These are phyloP conservation scores for Quercus phellos DNA, from an alignment of 331 rosid species.

Conservation along the genomic window DNA sequence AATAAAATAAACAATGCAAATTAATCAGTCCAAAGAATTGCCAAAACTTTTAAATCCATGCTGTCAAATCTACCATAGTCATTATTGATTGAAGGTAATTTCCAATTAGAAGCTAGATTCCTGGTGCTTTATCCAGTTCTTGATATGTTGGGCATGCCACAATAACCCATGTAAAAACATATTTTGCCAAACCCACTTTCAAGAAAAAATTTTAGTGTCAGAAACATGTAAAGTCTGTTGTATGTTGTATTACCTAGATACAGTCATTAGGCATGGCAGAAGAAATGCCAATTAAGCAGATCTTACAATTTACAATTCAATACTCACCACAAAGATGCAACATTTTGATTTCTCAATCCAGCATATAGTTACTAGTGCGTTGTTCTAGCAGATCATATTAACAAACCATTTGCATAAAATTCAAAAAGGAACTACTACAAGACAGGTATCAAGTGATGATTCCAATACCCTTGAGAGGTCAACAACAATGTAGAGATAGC, in stretches of 20 bases:
- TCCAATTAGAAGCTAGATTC: neutral
- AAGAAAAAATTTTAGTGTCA: neutral
- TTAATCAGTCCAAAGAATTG: neutral
- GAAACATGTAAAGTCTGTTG: neutral
- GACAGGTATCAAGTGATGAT: conserved; percentile 13
- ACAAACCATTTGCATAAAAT: neutral
- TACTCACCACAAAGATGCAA: conserved; percentile 2
- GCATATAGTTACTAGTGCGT: neutral
- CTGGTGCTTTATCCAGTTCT: neutral
- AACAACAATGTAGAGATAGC: conserved; percentile 62
- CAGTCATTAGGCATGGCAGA: neutral
- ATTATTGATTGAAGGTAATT: neutral
- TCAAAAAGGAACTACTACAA: neutral
- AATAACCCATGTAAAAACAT: neutral
- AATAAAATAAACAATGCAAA: neutral
- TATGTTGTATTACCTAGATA: neutral
- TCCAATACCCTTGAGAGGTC: conserved; percentile 77
- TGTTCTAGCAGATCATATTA: neutral
- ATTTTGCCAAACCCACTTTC: neutral
- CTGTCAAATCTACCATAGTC: neutral
- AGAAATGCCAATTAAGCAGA: neutral
- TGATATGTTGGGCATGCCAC: neutral
- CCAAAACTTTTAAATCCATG: neutral
- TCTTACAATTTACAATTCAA: conserved; percentile 2
- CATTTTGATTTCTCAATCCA: conserved; percentile 3